Evolutionary conservation across 257 asterid genomes (phyloP), one percentile per base, ranked within the genome.

Genomic region (Primulina huaijiensis): DNA sequence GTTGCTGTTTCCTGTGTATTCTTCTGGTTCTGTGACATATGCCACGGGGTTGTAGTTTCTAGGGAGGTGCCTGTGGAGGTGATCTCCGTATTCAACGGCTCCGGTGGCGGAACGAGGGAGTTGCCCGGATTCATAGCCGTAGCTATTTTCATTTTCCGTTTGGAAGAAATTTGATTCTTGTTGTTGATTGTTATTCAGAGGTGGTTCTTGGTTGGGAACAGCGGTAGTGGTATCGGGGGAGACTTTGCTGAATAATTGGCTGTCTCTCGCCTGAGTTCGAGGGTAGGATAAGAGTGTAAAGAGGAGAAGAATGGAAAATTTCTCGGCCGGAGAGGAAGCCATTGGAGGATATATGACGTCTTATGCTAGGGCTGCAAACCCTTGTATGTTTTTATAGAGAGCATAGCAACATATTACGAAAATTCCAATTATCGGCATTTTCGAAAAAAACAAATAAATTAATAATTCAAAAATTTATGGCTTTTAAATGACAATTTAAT

Each of bases 11-110:
- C 62, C 46, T 8, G 37, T 11, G 78, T 79, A 4, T 17, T 14
- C 81, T 31, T 87, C 92, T 0, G 93, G 83, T 5, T 72, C 80
- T 6, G 92, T 91, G 57, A 87, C 89, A 65, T 89, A 89, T 34
- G 95, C 75, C 27, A 80, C 88, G 0, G 95, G 84, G 82, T 89
- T 91, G 86, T 91, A 91, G 82, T 91, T 91, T 67, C 86, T 87
- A 60, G 97, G 96, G 16, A 89, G 88, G 79, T 89, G 81, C 20
- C 85, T 87, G 74, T 72, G 50, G 30, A 43, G 21, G 37, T 81
- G 77, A 3, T 68, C 76, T 60, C 52, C 65, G 55, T 72, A 35
- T 35, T 69, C 82, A 4, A 25, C 14, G 62, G 29, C 31, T n/a
- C 53, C 59, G 69, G 86, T 69, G 79, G 87, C 63, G 82, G 95